Evolutionary conservation across 768 basidiomycete genomes (phyloP).

Genomic region (Macrolepiota albuminosa): DNA sequence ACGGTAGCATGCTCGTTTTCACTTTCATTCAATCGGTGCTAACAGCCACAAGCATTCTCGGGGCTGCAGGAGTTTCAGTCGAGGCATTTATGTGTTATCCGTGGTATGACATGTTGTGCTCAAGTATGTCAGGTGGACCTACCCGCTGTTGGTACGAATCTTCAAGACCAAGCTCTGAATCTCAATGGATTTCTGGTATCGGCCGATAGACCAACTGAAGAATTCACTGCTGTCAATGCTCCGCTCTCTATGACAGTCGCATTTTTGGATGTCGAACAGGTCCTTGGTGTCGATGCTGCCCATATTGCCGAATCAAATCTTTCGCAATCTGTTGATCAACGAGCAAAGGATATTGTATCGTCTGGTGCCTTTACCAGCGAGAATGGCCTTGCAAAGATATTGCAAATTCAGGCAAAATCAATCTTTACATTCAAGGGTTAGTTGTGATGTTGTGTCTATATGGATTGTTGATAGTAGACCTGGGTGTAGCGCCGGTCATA

Average conservation of each 20-base stretch:
- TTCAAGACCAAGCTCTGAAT: conserved; percentile 14
- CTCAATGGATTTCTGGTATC: background rate
- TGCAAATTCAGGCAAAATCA: conserved; percentile 8
- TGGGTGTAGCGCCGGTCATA: conserved; percentile 11
- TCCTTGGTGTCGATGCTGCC: conserved; percentile 4
- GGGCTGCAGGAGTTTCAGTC: conserved; percentile 4
- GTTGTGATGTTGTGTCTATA: background rate
- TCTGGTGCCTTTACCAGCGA: conserved; percentile 13
- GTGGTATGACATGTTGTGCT: background rate
- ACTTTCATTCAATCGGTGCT: background rate
- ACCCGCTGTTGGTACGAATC: conserved; percentile 14
- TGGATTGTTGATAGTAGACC: background rate
- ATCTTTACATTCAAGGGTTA: conserved; percentile 9
- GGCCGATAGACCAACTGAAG: background rate
- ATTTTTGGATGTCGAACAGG: conserved; percentile 10
- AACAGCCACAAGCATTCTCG: conserved; percentile 5
- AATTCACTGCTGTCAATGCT: conserved; percentile 6
- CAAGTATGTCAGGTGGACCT: conserved; percentile 5
- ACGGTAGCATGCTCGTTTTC: background rate
- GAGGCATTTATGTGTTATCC: background rate
- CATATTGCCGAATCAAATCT: background rate
- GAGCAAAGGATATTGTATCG: conserved; percentile 11
- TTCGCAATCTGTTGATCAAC: background rate
- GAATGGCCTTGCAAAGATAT: conserved; percentile 7
- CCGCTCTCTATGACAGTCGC: conserved; percentile 3